A percentile compares a stretch with the other conserved stretches of the same genome.
Conservation (phyloP, 192 early-diverging fungal genomes). For the Entomortierella lignicola region DNA sequence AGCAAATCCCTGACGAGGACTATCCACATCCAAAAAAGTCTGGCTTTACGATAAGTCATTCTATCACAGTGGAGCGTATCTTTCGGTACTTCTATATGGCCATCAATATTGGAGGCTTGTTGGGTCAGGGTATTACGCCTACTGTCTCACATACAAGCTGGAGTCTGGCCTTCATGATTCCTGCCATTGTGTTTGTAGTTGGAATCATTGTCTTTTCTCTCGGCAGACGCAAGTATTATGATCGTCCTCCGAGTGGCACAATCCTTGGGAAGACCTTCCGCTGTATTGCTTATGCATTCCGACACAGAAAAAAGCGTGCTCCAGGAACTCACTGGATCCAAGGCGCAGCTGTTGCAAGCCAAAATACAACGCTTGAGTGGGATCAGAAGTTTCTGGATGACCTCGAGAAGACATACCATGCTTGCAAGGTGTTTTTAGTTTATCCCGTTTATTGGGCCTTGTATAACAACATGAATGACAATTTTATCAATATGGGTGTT, state of each 20-base stretch:
- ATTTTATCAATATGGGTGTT: conserved; percentile 70
- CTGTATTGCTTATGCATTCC: conserved; percentile 46
- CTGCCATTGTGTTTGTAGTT: conserved; percentile 66
- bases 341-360: conserved; percentile 53
- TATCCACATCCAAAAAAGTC: conserved; percentile 65
- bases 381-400: conserved; percentile 68
- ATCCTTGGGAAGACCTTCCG: conserved; percentile 62
- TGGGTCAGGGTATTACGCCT: conserved; percentile 68
- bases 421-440: conserved; percentile 74
- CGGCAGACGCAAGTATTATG: conserved; percentile 63
- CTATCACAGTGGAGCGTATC: conserved; percentile 71
- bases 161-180: conserved; percentile 69
- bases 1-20: conserved; percentile 65
- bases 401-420: conserved; percentile 62
- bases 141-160: conserved; percentile 65
- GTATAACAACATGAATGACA: conserved; percentile 74
- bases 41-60: conserved; percentile 67
- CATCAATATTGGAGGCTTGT: conserved; percentile 71
- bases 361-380: conserved; percentile 58
- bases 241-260: conserved; percentile 65
- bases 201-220: conserved; percentile 64
- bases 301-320: conserved; percentile 31
- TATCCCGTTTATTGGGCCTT: conserved; percentile 74
- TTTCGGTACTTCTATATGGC: conserved; percentile 82
- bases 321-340: conserved; percentile 57